Evolutionary conservation across 805 yeast genomes (phyloP), one percentile per base, ranked within the genome.

Genomic region (Wickerhamomyces xylosicus): DNA sequence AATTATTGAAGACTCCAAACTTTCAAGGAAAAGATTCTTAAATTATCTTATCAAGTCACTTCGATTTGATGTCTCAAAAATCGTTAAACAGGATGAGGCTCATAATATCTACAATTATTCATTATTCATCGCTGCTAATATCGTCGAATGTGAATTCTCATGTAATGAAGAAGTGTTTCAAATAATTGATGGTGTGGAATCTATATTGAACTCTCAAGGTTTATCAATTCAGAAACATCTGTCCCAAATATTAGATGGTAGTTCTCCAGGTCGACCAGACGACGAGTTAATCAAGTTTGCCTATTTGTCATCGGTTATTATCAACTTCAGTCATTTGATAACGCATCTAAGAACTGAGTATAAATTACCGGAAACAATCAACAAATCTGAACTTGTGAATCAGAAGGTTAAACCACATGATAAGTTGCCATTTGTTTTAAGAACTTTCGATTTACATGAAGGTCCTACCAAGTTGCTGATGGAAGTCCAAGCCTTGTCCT

Each of bases 111-210:
- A 58, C 14, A 50, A 55, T 27, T 64, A 53, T 38, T 43, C 61
- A 5, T 45, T 53, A 6, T 70, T 61, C 41, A 37, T 70, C 7
- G 54, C 64, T 1, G 40, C 57, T 2, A 71, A 73, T 42, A 38
- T 79, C 6, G 49, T 67, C 1, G 52, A 50, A 2, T 47, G 68
- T 14, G 60, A 58, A 2, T 66, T 75, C 33, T 45, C 49, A 0
- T 59, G 67, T 0, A 52, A 66, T 35, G 85, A 79, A 40, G 85
- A 80, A 37, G 67, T 74, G 0, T 64, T 69, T 35, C 42, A 61
- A 0, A 22, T 78, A 1, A 48, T 74, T 3, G 54, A 59, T 34
- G 66, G 61, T 1, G 49, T 78, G 28, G 77, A 77, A 21, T 5
- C 36, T 3, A 22, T 45, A 9, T 18, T 47, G 3, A 19, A 34